Conservation (phyloP, 2,329 filamentous ascomycete genomes). For the Coniochaeta ligniaria region DNA sequence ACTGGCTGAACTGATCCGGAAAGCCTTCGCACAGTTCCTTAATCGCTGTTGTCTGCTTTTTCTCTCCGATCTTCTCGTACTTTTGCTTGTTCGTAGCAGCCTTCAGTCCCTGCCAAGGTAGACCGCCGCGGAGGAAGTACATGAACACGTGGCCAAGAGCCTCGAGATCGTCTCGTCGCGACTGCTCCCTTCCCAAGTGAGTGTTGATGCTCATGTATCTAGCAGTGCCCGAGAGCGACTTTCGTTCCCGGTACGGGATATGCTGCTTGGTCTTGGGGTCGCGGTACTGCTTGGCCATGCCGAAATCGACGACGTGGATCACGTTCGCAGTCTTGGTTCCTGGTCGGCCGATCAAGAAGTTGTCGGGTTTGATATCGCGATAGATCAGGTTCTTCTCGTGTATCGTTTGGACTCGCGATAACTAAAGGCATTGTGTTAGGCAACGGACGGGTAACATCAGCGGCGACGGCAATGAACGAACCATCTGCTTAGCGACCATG, state of each 20-base stretch:
- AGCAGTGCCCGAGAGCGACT: constrained; percentile 92
- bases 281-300: constrained; percentile 99
- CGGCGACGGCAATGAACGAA: constrained; percentile 22
- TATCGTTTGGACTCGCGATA: constrained; percentile 86
- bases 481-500: constrained; percentile 99
- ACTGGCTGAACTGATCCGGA: constrained; percentile 96
- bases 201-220: constrained; percentile 99
- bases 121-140: constrained; percentile 65
- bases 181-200: constrained; percentile 92
- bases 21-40: constrained; percentile 96
- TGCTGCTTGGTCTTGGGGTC: constrained; percentile 99
- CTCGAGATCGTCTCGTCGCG: constrained; percentile 90
- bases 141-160: constrained; percentile 72
- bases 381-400: constrained; percentile 99
- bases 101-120: constrained; percentile 68
- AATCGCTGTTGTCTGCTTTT: constrained; percentile 97
- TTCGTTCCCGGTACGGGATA: constrained; percentile 94
- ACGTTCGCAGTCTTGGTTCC: constrained; percentile 93
- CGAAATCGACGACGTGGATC: constrained; percentile 97
- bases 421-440: constrained; percentile 36
- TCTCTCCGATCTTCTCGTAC: constrained; percentile 99
- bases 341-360: constrained; percentile 92
- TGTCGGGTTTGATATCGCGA: constrained; percentile 98
- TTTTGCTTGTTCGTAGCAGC: constrained; percentile 86
- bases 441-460: constrained; percentile 2